A percentile compares a stretch with the other conserved stretches of the same genome.
Evolutionary conservation across 139 green algal species (phyloP).

Genomic region (Chlamydomonas asymmetrica): DNA sequence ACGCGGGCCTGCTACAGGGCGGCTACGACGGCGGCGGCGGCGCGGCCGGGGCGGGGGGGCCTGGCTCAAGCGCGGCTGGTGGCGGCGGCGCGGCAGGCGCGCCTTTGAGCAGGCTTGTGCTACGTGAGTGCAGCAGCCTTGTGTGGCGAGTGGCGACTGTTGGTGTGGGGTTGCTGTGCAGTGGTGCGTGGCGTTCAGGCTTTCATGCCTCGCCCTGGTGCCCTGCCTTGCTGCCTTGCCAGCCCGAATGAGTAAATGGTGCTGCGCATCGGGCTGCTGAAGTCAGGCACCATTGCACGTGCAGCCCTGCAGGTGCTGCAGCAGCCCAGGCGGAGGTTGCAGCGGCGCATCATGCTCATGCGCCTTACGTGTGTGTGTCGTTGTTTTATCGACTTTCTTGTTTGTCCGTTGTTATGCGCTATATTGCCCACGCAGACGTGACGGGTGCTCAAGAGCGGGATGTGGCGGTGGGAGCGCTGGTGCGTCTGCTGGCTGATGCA

Average conservation of each 20-base stretch:
- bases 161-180: neutral
- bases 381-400: neutral
- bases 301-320: neutral
- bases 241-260: neutral
- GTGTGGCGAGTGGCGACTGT: too few relatives aligned
- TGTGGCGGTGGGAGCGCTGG: constrained; percentile 23
- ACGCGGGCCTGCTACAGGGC: neutral
- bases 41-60: neutral
- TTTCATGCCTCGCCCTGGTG: neutral
- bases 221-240: neutral
- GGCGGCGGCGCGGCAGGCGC: neutral
- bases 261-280: neutral
- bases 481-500: constrained; percentile 17
- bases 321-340: neutral
- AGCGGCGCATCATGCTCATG: neutral
- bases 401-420: neutral
- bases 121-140: constrained; percentile 13
- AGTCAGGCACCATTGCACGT: neutral
- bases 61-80: neutral
- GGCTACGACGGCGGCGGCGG: neutral
- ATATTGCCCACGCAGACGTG: neutral
- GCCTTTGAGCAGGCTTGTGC: constrained; percentile 7
- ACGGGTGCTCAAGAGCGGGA: constrained; percentile 3
- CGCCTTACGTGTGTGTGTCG: neutral
- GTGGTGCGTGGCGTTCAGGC: neutral